Evolutionary conservation across 2,329 filamentous ascomycete species (phyloP).

Genomic region (Arthrobotrys sinensis): DNA sequence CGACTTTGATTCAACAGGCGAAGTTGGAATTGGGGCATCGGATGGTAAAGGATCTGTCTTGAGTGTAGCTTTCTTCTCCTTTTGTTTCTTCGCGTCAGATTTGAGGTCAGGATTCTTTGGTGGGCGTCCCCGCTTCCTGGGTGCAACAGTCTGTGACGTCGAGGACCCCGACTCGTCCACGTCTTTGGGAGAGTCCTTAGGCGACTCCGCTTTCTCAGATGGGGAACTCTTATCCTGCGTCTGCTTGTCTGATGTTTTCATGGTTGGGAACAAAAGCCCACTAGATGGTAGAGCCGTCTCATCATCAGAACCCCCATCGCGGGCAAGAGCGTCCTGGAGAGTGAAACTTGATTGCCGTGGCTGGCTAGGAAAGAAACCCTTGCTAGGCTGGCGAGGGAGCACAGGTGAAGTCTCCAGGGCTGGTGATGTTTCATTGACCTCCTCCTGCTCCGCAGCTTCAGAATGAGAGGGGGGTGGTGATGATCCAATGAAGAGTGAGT

Average conservation of each 20-base stretch:
- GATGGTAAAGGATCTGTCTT: conserved; percentile 41
- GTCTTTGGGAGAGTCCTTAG: conserved; percentile 50
- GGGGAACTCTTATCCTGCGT: conserved; percentile 34
- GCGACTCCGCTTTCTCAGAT: conserved; percentile 44
- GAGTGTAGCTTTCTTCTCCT: conserved; percentile 37
- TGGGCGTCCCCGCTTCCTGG: conserved; percentile 52
- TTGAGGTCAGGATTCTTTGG: conserved; percentile 49
- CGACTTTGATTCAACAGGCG: conserved; percentile 31
- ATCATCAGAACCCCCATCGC: conserved; percentile 34
- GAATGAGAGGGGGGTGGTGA: conserved; percentile 54
- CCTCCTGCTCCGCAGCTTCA: conserved; percentile 22
- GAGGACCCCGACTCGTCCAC: conserved; percentile 49
- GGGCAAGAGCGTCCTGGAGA: conserved; percentile 39
- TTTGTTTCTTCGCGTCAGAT: conserved; percentile 33
- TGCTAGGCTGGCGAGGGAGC: conserved; percentile 37
- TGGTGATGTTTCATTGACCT: conserved; percentile 38
- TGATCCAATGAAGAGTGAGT: conserved; percentile 60
- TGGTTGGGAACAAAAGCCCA: conserved; percentile 7
- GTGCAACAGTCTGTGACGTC: conserved; percentile 33
- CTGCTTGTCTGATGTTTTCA: conserved; percentile 30
- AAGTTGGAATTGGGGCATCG: conserved; percentile 40
- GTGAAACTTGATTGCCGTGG: conserved; percentile 33
- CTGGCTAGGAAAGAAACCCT: conserved; percentile 49
- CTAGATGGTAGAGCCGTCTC: conserved; percentile 25
- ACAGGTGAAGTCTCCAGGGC: conserved; percentile 29